Base-by-base conservation (phyloP, 805 yeast genomes). In the Schizosaccharomyces japonicus region DNA sequence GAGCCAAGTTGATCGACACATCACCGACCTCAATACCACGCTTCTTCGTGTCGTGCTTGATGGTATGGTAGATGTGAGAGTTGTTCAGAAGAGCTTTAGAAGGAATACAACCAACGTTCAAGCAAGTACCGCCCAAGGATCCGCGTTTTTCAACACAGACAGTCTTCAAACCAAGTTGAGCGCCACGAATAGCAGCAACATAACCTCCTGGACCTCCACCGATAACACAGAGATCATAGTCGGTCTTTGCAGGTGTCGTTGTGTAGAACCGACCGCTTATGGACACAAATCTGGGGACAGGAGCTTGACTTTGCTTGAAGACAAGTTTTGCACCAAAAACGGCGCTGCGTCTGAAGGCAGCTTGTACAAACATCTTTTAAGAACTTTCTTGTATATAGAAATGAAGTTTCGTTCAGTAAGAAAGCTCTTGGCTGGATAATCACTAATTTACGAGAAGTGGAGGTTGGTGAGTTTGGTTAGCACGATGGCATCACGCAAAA, bases 171-270 rank as follows among this genome's bases (percentile, higher is more conserved):
- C 95, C 95, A 51, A 85, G 71, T 70, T 90, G 99, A 47, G 98
- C 98, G 51, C 95, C 95, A 66, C 83, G 87, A 64, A 90, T 90
- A 59, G 99, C 98, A 49, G 95, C 33, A 49, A 53, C 55, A 64
- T 90, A 90, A 52, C 99, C 99, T 65, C 96, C 99, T 56, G 99
- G 99, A 50, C 99, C 99, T 58, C 95, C 96, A 56, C 99, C 99
- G 60, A 90, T 80, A 57, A 90, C 82, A 26, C 46, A 31, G n/a
- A 44, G 23, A 21, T 36, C 42, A n/a, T 36, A 36, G 6, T 36
- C 42, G 5, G 17, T 36, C 11, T 23, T 23, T 3, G 42, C 17
- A 13, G 42, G 27, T 17, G 15, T 36, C 15, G 42, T 13, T 7
- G 42, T n/a, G 27, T 36, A 36, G 13, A 36, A 36, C 15, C 42